A percentile compares a stretch with the other conserved stretches of the same genome.
phyloP scores from a whole-genome alignment of 2,329 filamentous ascomycete species.

The Myriosclerotinia scirpicola region DNA sequence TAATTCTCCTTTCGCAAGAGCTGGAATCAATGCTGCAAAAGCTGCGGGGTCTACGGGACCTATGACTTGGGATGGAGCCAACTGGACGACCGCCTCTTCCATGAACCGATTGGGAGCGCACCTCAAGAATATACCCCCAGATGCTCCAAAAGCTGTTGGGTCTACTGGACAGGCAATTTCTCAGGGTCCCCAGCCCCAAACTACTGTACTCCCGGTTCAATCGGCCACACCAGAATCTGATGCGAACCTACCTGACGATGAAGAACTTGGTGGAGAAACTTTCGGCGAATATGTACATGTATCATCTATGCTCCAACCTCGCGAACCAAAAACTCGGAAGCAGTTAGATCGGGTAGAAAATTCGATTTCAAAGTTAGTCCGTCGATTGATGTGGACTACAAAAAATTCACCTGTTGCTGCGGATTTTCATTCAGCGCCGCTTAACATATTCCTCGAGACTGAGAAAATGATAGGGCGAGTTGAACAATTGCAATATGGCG shows the following conservation, averaged over 20 bases:
- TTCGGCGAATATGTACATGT: slow-evolving; percentile 9
- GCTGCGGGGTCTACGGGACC: slow-evolving; percentile 3
- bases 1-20: neutral
- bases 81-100: slow-evolving; percentile 6
- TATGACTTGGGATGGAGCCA: slow-evolving; percentile 15
- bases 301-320: slow-evolving; percentile 13
- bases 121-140: neutral
- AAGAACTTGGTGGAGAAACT: slow-evolving; percentile 7
- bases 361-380: slow-evolving; percentile 33
- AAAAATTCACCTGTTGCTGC: slow-evolving; percentile 21
- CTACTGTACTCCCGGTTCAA: neutral
- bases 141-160: neutral
- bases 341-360: slow-evolving; percentile 33
- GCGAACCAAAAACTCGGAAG: slow-evolving; percentile 30
- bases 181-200: neutral
- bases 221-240: neutral
- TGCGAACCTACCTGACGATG: neutral
- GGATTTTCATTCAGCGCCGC: neutral
- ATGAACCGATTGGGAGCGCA: slow-evolving; percentile 8
- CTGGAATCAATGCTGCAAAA: slow-evolving; percentile 7
- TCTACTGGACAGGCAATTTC: neutral
- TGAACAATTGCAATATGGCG: slow-evolving; percentile 26
- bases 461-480: slow-evolving; percentile 29
- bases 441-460: slow-evolving; percentile 24
- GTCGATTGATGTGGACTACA: slow-evolving; percentile 28